Percentiles rank a stretch among this genome's conserved stretches.
These are phyloP conservation scores for Thalassiosira profunda DNA, from an alignment of 108 stramenopile genomes.

Conservation along the genomic window DNA sequence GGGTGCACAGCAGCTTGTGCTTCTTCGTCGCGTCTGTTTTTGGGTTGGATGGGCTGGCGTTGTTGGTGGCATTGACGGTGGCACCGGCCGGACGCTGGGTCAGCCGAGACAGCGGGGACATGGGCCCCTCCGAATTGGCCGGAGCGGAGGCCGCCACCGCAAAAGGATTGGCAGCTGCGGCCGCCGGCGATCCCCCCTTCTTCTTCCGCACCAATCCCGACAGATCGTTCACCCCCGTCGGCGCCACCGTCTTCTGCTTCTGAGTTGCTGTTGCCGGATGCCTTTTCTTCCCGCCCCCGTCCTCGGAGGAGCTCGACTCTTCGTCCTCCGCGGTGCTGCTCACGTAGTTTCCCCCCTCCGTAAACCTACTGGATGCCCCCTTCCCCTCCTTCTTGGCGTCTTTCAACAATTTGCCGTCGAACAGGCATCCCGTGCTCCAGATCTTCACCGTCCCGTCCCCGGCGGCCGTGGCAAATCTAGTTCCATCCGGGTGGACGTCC, in stretches of 20 bases:
- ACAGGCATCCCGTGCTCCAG: conserved; percentile 68
- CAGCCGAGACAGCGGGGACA: conserved; percentile 2
- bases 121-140: not conserved
- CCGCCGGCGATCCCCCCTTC: conserved; percentile 38
- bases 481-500: conserved; percentile 75
- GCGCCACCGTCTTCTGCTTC: not conserved
- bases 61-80: not conserved
- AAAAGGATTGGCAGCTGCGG: not conserved
- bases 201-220: conserved; percentile 74
- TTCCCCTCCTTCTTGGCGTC: conserved; percentile 9
- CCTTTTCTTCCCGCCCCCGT: conserved; percentile 6
- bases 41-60: not conserved
- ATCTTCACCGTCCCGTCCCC: conserved; percentile 88
- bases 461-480: conserved; percentile 81
- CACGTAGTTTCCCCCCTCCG: conserved; percentile 57
- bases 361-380: conserved; percentile 33
- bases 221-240: conserved; percentile 64
- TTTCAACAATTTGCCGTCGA: conserved; percentile 30
- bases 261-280: not conserved
- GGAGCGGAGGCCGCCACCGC: not conserved
- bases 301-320: conserved; percentile 3
- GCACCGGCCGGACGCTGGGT: not conserved
- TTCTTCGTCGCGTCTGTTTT: conserved; percentile 17
- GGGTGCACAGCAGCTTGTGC: conserved; percentile 74
- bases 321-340: conserved; percentile 62